Evolutionary conservation across 1,139 yeast species (phyloP), one percentile per base, ranked within the genome.

Genomic region (Suhomyces anneliseae): DNA sequence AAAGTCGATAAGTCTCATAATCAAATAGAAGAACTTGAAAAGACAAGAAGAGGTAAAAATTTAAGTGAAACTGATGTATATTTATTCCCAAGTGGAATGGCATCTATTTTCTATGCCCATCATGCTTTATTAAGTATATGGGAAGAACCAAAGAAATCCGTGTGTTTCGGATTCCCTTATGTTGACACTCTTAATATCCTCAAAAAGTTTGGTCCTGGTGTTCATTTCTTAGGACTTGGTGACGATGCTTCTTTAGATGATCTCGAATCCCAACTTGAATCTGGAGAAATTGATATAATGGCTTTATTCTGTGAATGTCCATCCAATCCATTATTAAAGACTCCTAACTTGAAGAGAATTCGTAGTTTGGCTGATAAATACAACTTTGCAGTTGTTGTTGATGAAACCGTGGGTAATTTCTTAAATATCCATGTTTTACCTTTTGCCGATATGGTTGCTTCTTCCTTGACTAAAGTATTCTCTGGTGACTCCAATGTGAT

Each of bases 401-500:
- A 93, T 66, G 98, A 93, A 61, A 93, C 98, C 0, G 87, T 90
- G 27, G 98, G 97, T 19, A 93, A 93, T 59, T 85, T 90, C 60
- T 76, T 87, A 52, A 93, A 93, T 64, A 80, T 90, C 44, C 89
- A 89, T 58, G 90, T 88, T 3, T 74, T 90, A 49, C 90, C 90
- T 14, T 87, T 78, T 62, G 86, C 90, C 9, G 99, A 93, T 66
- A 79, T 92, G 51, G 87, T 89, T 12, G 95, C 87, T 36, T 82
- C 95, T 24, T 89, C 97, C 24, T 74, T 93, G 53, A 92, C 98
- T 9, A 93, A 93, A 65, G 89, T 92, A 11, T 93, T 93, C 60
- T 85, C 95, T 29, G 98, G 98, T 14, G 97, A 90, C 63, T 86
- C 96, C 39, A 90, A 92, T 60, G 97, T 93, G 44, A 87, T 92